phyloP scores from a whole-genome alignment of 305 asterid species.

The Fraxinus sp. region DNA sequence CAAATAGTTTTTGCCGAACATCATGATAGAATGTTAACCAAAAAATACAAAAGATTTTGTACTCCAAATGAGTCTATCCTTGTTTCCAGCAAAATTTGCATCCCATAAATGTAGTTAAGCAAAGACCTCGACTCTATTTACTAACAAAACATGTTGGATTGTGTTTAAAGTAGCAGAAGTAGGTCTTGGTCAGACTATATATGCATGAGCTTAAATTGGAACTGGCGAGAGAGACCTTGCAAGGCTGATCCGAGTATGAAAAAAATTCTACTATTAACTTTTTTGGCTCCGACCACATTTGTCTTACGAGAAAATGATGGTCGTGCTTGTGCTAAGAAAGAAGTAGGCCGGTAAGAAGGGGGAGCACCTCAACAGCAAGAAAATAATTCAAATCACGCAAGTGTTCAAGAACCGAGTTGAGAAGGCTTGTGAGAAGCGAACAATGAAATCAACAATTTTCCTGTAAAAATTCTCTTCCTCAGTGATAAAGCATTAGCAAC shows the following conservation, averaged over 20 bases:
- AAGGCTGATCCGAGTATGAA: background rate
- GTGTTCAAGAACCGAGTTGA: background rate
- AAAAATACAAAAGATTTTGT: background rate
- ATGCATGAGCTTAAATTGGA: background rate
- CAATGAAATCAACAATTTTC: background rate
- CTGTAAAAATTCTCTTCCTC: background rate
- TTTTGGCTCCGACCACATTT: background rate
- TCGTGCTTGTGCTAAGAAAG: background rate
- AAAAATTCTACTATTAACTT: background rate
- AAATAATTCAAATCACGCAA: background rate
- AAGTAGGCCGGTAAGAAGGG: background rate
- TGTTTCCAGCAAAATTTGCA: background rate
- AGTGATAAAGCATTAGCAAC: background rate
- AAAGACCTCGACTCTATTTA: background rate
- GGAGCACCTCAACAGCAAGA: background rate
- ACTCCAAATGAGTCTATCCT: background rate
- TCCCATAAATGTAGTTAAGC: background rate
- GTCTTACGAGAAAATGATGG: background rate
- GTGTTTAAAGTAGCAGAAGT: background rate
- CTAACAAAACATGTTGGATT: background rate
- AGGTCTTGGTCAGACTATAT: background rate
- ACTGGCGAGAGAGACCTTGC: no score
- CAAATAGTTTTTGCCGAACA: background rate
- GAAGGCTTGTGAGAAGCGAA: background rate
- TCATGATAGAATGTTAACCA: background rate